These are phyloP conservation scores for Hymenoscyphus occultus DNA, from an alignment of 2,329 filamentous ascomycete genomes.

Conservation along the genomic window DNA sequence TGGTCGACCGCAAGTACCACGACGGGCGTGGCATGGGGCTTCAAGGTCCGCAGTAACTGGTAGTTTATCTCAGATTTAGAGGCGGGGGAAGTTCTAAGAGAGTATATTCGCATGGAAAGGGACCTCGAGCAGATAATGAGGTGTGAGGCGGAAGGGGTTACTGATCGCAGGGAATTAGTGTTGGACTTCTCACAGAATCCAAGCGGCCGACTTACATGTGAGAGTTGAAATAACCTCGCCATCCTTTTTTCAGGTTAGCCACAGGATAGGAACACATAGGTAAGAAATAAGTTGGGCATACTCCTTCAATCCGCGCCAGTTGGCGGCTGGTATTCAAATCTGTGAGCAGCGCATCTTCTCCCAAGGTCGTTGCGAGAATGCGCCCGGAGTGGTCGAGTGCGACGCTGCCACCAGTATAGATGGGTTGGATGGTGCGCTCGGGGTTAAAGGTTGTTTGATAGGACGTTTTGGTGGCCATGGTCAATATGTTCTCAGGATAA, in stretches of 20 bases:
- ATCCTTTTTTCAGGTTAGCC: constrained; percentile 53
- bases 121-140: constrained; percentile 90
- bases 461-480: constrained; percentile 60
- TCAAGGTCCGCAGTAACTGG: constrained; percentile 73
- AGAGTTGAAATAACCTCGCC: constrained; percentile 77
- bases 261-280: constrained; percentile 16
- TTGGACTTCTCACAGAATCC: constrained; percentile 14
- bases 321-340: constrained; percentile 80
- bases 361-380: constrained; percentile 84
- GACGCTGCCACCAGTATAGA: constrained; percentile 88
- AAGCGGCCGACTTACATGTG: constrained; percentile 47
- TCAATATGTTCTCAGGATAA: not conserved
- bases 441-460: constrained; percentile 89
- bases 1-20: constrained; percentile 81
- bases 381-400: constrained; percentile 77
- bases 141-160: constrained; percentile 85
- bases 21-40: constrained; percentile 87
- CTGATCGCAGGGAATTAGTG: constrained; percentile 42
- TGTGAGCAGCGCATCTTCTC: constrained; percentile 86
- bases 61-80: constrained; percentile 58
- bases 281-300: constrained; percentile 41
- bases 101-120: constrained; percentile 91
- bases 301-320: constrained; percentile 82
- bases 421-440: constrained; percentile 78
- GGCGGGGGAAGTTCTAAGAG: constrained; percentile 58